A percentile compares a stretch with the other conserved stretches of the same genome.
phyloP scores from a whole-genome alignment of 805 yeast species.

The Candida gorgasii region DNA sequence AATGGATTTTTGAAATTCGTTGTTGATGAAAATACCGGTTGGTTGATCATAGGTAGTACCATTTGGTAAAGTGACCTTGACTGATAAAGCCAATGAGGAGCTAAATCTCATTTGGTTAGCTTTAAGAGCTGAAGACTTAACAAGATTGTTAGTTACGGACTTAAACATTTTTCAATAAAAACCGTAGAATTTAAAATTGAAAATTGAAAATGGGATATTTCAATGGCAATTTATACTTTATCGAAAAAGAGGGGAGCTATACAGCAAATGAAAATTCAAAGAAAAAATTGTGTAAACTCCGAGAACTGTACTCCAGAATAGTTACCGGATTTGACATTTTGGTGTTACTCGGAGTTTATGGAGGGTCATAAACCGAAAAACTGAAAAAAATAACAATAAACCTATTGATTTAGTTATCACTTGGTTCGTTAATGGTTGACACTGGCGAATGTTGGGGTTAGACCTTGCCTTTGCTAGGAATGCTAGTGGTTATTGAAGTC shows the following conservation, averaged over 20 bases:
- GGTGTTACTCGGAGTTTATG: background rate
- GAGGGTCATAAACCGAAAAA: background rate
- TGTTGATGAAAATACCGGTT: conserved; percentile 85
- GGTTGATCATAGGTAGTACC: conserved; percentile 77
- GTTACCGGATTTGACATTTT: conserved; percentile 1
- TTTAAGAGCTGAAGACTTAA: conserved; percentile 5
- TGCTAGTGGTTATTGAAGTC: too few relatives aligned
- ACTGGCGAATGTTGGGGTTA: too few relatives aligned
- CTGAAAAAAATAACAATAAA: background rate
- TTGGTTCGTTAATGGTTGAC: too few relatives aligned
- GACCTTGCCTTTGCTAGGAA: too few relatives aligned
- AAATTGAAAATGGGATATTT: background rate
- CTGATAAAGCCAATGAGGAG: conserved; percentile 38
- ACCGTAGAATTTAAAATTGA: background rate
- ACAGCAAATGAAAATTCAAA: conserved; percentile 1
- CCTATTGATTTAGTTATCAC: background rate
- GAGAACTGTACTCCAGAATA: conserved; percentile 2
- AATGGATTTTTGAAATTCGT: conserved; percentile 66
- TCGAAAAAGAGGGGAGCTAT: conserved; percentile 5
- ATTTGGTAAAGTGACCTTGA: conserved; percentile 62
- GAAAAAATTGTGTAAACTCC: conserved; percentile 5
- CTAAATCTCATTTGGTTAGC: conserved; percentile 22
- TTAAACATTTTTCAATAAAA: background rate
- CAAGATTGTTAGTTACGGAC: conserved; percentile 1
- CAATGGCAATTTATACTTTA: conserved; percentile 1